These are phyloP conservation scores for Magnusiomyces suaveolens DNA, from an alignment of 1,139 yeast genomes.

Conservation along the genomic window DNA sequence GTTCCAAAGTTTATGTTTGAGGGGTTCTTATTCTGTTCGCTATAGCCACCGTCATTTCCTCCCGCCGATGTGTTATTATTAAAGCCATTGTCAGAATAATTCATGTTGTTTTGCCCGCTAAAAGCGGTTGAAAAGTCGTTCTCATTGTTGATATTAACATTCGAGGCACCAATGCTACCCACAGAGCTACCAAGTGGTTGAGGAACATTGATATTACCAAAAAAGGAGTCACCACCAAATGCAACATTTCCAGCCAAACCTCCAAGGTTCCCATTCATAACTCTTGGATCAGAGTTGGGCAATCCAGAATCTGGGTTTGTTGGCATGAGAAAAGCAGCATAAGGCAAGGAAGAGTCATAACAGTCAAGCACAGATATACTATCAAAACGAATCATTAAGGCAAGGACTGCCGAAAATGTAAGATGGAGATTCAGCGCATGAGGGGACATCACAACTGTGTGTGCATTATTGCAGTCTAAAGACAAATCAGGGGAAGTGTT, in stretches of 20 bases:
- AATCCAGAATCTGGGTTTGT: neutral
- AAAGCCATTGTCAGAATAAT: neutral
- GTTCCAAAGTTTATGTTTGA: neutral
- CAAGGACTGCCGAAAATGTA: conserved; percentile 4
- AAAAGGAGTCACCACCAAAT: neutral
- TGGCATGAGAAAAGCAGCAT: neutral
- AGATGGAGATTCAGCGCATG: conserved; percentile 2
- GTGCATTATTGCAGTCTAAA: neutral
- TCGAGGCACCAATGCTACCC: neutral
- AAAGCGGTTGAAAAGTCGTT: neutral
- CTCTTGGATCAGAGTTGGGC: neutral
- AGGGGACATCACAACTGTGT: neutral
- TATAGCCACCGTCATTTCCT: neutral
- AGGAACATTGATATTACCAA: neutral
- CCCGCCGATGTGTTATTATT: neutral
- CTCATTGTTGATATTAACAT: neutral
- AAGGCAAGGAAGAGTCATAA: conserved; percentile 1
- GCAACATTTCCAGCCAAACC: neutral
- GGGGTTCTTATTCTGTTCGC: neutral
- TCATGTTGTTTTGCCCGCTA: neutral
- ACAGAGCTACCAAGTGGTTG: neutral
- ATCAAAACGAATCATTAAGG: conserved; percentile 1
- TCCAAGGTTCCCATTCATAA: neutral
- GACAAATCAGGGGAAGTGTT: neutral
- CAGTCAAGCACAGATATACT: neutral